These are phyloP conservation scores for Beta lomatogona DNA, from an alignment of 179 eudicot genomes.

Conservation along the genomic window DNA sequence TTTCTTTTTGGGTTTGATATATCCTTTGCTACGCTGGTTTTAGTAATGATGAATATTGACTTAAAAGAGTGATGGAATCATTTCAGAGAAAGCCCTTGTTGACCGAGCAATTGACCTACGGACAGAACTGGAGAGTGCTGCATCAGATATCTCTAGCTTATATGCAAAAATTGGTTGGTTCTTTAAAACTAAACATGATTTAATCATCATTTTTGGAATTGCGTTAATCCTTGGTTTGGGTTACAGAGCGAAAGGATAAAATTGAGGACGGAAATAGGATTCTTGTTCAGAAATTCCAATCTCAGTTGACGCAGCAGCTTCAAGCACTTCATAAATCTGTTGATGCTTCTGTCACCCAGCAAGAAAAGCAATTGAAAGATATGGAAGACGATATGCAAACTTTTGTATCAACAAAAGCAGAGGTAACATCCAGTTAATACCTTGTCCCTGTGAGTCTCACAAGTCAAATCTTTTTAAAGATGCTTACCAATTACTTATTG, in stretches of 20 bases:
- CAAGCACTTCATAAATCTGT: conserved; percentile 78
- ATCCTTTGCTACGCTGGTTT: not conserved
- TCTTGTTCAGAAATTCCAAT: conserved; percentile 73
- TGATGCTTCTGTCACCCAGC: conserved; percentile 77
- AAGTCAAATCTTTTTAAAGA: not conserved
- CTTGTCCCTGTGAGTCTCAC: not conserved
- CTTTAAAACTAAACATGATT: conserved; percentile 1
- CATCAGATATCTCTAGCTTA: conserved; percentile 81
- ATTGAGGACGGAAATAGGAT: conserved; percentile 78
- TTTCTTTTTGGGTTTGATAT: not conserved
- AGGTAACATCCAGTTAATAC: conserved; percentile 44
- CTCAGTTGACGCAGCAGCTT: conserved; percentile 79
- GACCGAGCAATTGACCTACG: conserved; percentile 92
- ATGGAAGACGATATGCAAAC: conserved; percentile 95
- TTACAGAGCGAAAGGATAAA: conserved; percentile 80
- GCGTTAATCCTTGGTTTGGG: conserved; percentile 23
- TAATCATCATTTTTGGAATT: not conserved
- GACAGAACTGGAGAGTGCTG: conserved; percentile 83
- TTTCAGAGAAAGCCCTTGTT: conserved; percentile 87
- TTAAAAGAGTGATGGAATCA: conserved; percentile 13
- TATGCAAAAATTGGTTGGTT: conserved; percentile 84
- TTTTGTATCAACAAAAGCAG: conserved; percentile 80
- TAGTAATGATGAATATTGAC: conserved; percentile 9
- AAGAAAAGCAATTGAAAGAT: conserved; percentile 77
- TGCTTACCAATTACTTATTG: conserved; percentile 15